phyloP scores from a whole-genome alignment of 306 rosid genomes.

The Castanospermum australe region DNA sequence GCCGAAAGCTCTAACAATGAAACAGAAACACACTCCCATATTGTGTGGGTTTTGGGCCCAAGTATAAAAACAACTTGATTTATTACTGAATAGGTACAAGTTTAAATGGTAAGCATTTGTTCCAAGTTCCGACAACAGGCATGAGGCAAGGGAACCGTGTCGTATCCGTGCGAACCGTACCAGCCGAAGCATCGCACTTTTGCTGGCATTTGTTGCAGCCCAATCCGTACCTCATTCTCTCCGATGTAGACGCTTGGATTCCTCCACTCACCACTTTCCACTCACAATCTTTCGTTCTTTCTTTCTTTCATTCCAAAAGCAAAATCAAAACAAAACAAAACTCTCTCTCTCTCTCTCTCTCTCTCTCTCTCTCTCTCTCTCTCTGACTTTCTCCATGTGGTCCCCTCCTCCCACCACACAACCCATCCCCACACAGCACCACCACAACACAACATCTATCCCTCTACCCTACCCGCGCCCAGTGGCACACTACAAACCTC shows the following conservation, averaged over 20 bases:
- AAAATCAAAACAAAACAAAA: background rate
- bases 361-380: slow-evolving; percentile 30
- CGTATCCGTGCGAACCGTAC: slow-evolving; percentile 42
- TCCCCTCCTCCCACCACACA: slow-evolving; percentile 35
- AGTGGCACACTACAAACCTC: background rate
- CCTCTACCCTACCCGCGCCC: background rate
- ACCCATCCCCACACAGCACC: background rate
- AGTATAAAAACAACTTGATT: too few species aligned
- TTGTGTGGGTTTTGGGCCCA: background rate
- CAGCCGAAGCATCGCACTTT: background rate
- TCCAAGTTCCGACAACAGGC: too few species aligned
- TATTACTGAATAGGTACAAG: too few species aligned
- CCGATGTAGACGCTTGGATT: slow-evolving; percentile 48
- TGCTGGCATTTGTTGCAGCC: background rate
- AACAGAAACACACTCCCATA: too few species aligned
- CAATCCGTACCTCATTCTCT: slow-evolving; percentile 37
- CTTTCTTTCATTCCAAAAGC: background rate
- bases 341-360: slow-evolving; percentile 28
- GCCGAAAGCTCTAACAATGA: background rate
- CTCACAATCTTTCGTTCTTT: background rate
- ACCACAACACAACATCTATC: background rate
- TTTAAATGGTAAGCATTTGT: too few species aligned
- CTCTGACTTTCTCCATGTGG: slow-evolving; percentile 48
- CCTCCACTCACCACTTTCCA: background rate
- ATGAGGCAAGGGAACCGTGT: background rate